Percentiles rank a stretch among this genome's conserved stretches.
Conservation (phyloP, 495 filamentous ascomycete species). For the Polyplosphaeria fusca region DNA sequence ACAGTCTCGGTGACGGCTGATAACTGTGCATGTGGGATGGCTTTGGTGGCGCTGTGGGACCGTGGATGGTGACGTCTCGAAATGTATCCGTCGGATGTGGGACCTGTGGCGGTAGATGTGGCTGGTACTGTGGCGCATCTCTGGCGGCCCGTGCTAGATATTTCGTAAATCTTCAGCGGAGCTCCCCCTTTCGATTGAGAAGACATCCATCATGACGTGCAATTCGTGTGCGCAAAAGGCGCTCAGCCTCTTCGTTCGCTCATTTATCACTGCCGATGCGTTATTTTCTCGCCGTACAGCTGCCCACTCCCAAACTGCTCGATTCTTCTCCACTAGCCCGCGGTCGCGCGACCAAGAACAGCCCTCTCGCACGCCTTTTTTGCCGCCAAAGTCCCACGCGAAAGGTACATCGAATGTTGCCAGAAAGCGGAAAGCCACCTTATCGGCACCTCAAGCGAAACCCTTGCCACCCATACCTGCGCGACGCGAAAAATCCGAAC, state of each 20-base stretch:
- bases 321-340: conserved; percentile 2
- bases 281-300: neutral
- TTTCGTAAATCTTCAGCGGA: conserved; percentile 1
- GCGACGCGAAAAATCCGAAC: conserved; percentile 47
- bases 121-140: conserved; percentile 1
- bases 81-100: no score
- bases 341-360: no score
- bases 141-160: conserved; percentile 2
- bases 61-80: neutral
- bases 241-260: conserved; percentile 50
- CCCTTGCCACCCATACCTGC: no score
- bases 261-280: conserved; percentile 40
- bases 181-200: neutral
- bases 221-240: conserved; percentile 45
- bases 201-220: conserved; percentile 46
- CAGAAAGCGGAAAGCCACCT: no score
- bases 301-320: neutral
- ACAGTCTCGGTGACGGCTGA: no score
- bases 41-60: neutral
- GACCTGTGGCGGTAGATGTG: no score
- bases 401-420: no score
- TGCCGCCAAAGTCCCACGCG: no score
- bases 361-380: no score
- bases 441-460: no score
- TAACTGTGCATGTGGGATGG: no score